A percentile compares a stretch with the other conserved stretches of the same genome.
phyloP scores from a whole-genome alignment of 345 rosid genomes.

The Streptanthus diversifolius region DNA sequence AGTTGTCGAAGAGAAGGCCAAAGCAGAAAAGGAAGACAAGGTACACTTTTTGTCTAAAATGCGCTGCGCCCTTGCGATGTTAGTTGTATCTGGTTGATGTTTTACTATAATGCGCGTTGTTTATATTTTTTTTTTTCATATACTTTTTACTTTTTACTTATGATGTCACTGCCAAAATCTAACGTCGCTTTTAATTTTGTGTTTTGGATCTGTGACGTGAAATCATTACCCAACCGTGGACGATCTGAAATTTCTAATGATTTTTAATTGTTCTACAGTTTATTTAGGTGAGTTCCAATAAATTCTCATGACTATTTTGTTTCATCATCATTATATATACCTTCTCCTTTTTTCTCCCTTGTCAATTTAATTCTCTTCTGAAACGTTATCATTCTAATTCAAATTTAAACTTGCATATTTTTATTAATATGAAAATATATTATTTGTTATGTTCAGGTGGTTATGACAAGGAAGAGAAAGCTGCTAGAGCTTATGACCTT shows the following conservation, averaged over 20 bases:
- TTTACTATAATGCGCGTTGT: conserved; percentile 29
- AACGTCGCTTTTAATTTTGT: conserved; percentile 33
- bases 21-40: conserved; percentile 91
- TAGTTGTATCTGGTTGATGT: not conserved
- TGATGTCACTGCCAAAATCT: conserved; percentile 14
- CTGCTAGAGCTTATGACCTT: conserved; percentile 93
- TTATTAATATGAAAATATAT: not conserved
- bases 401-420: not conserved
- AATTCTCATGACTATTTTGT: not conserved
- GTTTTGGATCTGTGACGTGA: conserved; percentile 44
- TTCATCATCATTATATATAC: not conserved
- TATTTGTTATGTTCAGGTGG: conserved; percentile 53
- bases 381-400: not conserved
- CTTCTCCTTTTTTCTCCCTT: not conserved
- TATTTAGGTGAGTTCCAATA: conserved; percentile 67
- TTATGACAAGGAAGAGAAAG: conserved; percentile 91
- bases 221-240: conserved; percentile 56
- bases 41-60: conserved; percentile 37
- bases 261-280: conserved; percentile 52
- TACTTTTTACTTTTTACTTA: not conserved
- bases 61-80: conserved; percentile 1
- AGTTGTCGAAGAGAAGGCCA: conserved; percentile 95
- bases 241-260: conserved; percentile 26
- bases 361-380: not conserved
- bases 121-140: not conserved